Evolutionary conservation across 352 stramenopile genomes (phyloP), one percentile per base, ranked within the genome.

Genomic region (Globisporangium spiculum): DNA sequence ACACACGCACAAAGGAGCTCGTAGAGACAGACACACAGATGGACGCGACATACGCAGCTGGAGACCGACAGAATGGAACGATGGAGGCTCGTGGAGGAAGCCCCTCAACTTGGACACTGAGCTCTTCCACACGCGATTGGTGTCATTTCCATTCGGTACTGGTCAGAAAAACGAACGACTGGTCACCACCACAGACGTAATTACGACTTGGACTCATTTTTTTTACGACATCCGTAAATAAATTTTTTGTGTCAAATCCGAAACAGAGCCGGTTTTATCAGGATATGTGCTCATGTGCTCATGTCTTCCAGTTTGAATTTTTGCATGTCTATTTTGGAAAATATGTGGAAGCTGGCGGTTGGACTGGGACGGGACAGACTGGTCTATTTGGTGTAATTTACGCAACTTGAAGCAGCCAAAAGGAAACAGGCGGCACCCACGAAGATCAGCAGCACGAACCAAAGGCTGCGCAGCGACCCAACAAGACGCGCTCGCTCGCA

Each of bases 81-180:
- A 53, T 1, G 16, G 26, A 44, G 20, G 24, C 6, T 44, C 18
- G 9, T 12, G 41, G n/a, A 53, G 16, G 16, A 36, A 34, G 22
- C 32, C 34, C 8, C 55, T 61, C 64, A 52, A 65, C 46, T 70
- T 70, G 57, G 34, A 64, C 24, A 70, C 65, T 70, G 65, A 58
- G 57, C 36, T 46, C 16, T 32, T 32, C 30, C 30, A 4, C 30
- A 32, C 30, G 30, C 30, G 30, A 32, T 32, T 1, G 30, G 30
- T 4, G 30, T 32, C 50, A 27, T 20, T 60, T 60, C 27, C 54
- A 30, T n/a, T 2, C 26, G 27, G 52, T 2, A 32, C 7, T 36
- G 22, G 3, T 46, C 55, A 22, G 4, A 36, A 44, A 26, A 46
- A 34, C 1, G n/a, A 84, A 84, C 68, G 76, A 80, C 69, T 85